phyloP scores from a whole-genome alignment of 495 filamentous ascomycete genomes.

The Elasticomyces elasticus region DNA sequence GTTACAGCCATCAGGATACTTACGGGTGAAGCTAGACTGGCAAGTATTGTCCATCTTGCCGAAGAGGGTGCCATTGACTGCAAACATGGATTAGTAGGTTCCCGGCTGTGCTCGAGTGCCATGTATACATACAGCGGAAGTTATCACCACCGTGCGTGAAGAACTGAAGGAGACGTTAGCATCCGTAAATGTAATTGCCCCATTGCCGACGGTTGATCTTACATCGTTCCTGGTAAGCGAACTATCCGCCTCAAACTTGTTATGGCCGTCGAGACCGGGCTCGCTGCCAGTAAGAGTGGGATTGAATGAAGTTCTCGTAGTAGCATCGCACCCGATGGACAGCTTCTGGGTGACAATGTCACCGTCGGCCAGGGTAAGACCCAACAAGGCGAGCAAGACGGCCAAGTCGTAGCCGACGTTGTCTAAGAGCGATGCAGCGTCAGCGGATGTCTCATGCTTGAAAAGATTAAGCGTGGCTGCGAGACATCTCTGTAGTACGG shows the following conservation, averaged over 20 bases:
- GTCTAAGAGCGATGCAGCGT: too few species aligned
- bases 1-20: too few species aligned
- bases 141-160: slow-evolving; percentile 33
- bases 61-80: slow-evolving; percentile 36
- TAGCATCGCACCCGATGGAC: slow-evolving; percentile 38
- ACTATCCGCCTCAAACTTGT: slow-evolving; percentile 37
- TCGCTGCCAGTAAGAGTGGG: slow-evolving; percentile 30
- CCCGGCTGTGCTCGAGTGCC: neutral
- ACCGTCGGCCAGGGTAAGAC: slow-evolving; percentile 30
- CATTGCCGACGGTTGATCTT: neutral
- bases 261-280: slow-evolving; percentile 36
- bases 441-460: too few species aligned
- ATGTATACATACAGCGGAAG: slow-evolving; percentile 14
- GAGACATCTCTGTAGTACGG: too few species aligned
- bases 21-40: slow-evolving; percentile 27
- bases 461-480: too few species aligned
- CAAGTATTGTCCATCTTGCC: slow-evolving; percentile 29
- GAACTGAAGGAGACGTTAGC: neutral
- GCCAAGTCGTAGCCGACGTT: slow-evolving; percentile 36
- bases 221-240: slow-evolving; percentile 36
- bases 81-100: neutral
- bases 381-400: slow-evolving; percentile 29
- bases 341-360: slow-evolving; percentile 35
- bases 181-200: too few species aligned
- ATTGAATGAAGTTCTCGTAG: slow-evolving; percentile 29